A percentile compares a stretch with the other conserved stretches of the same genome.
Conservation (phyloP, 805 yeast species). For the Komagataella populi region DNA sequence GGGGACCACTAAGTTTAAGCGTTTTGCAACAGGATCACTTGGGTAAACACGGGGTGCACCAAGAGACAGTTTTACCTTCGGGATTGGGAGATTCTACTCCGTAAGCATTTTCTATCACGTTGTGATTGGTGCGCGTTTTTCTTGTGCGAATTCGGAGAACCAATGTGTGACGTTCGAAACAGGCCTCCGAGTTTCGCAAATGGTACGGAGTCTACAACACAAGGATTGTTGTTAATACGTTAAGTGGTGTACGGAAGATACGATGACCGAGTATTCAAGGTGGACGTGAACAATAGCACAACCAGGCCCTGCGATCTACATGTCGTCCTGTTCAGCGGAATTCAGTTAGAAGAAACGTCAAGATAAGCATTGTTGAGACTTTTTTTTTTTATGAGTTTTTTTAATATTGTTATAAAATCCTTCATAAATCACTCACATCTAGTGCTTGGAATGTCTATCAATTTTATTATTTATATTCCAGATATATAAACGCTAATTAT, state of each 20-base stretch:
- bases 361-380: no score
- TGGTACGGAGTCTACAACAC: neutral
- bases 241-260: neutral
- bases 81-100: neutral
- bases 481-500: no score
- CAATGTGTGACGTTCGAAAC: neutral
- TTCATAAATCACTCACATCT: no score
- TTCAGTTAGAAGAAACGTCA: no score
- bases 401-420: no score
- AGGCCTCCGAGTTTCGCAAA: neutral
- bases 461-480: no score
- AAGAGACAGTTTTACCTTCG: neutral
- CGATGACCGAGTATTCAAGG: no score
- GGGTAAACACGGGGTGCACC: neutral
- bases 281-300: neutral
- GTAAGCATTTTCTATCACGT: neutral
- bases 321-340: no score
- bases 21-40: neutral
- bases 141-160: neutral
- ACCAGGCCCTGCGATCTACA: no score
- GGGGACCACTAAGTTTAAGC: neutral
- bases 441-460: no score
- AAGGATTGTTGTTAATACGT: neutral
- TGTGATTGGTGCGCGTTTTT: neutral
- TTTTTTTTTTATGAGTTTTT: no score